phyloP scores from a whole-genome alignment of 2,329 filamentous ascomycete genomes.

The Diaporthe sp. region DNA sequence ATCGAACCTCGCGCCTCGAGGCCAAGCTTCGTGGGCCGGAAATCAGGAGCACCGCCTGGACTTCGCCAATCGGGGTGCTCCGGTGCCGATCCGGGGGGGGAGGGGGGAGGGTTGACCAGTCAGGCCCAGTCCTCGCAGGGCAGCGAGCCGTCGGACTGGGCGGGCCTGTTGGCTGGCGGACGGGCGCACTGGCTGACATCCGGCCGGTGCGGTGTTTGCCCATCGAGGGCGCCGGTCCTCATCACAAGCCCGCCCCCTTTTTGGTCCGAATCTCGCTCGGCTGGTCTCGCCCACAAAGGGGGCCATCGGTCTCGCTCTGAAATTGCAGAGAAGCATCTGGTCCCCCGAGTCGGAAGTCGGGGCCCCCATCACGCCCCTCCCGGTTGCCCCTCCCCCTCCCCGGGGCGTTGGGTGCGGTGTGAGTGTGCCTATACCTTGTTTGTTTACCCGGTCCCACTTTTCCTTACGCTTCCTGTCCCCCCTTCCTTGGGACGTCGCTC shows the following conservation, averaged over 20 bases:
- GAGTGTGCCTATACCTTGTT: neutral
- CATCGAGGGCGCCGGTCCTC: conserved; percentile 12
- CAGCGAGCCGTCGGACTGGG: neutral
- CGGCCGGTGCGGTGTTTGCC: neutral
- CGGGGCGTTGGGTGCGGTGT: conserved; percentile 2
- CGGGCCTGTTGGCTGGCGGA: neutral
- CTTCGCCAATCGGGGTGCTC: conserved; percentile 11
- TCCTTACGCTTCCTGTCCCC: neutral
- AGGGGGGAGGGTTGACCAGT: neutral
- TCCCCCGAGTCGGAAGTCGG: neutral
- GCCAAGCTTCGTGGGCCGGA: conserved; percentile 16
- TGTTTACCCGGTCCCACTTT: neutral
- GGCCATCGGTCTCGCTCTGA: conserved; percentile 4
- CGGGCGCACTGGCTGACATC: conserved; percentile 18
- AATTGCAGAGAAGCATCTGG: conserved; percentile 3
- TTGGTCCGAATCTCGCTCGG: conserved; percentile 14
- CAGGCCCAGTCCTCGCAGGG: no score
- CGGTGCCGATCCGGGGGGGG: neutral
- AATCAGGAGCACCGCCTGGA: conserved; percentile 8
- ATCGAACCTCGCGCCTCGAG: conserved; percentile 3
- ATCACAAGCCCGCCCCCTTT: conserved; percentile 14
- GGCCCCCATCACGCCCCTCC: neutral
- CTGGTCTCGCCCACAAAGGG: conserved; percentile 21
- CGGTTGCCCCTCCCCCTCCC: neutral
- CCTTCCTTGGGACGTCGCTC: neutral